Percentiles rank a stretch among this genome's conserved stretches.
Evolutionary conservation across 345 rosid species (phyloP).

Genomic region (Murraya koenigii): DNA sequence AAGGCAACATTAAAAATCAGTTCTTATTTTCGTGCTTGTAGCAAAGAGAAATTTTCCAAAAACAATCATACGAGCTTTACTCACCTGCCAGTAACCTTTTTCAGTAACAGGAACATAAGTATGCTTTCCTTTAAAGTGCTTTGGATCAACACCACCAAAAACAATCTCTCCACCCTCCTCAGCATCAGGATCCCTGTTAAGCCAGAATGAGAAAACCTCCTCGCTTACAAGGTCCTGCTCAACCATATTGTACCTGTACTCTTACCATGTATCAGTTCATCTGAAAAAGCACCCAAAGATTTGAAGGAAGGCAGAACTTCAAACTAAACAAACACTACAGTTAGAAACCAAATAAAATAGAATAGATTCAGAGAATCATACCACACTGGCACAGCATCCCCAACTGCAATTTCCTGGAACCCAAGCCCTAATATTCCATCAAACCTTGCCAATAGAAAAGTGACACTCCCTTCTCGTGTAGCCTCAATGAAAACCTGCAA

Average conservation of each 20-base stretch:
- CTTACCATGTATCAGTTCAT: not conserved
- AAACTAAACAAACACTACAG: no score
- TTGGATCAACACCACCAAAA: conserved; percentile 70
- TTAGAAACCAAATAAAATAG: not conserved
- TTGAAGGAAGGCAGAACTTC: not conserved
- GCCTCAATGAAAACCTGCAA: conserved; percentile 72
- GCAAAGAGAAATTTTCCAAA: not conserved
- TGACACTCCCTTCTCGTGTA: conserved; percentile 57
- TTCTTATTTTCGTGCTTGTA: not conserved
- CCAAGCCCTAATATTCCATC: conserved; percentile 90
- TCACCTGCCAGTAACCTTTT: conserved; percentile 90
- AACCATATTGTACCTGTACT: conserved; percentile 69
- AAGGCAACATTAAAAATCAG: conserved; percentile 7
- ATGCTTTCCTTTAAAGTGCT: conserved; percentile 68
- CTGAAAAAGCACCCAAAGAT: not conserved
- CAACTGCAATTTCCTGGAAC: conserved; percentile 69
- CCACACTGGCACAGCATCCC: conserved; percentile 66
- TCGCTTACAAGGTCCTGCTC: conserved; percentile 51
- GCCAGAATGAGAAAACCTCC: conserved; percentile 75
- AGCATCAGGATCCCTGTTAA: conserved; percentile 50
- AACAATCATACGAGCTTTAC: not conserved
- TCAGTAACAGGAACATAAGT: conserved; percentile 62
- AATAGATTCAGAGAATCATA: conserved; percentile 19
- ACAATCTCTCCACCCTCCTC: conserved; percentile 73
- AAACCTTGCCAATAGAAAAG: conserved; percentile 55